Evolutionary conservation across 2,329 filamentous ascomycete species (phyloP), one percentile per base, ranked within the genome.

Genomic region (Chrysoporthe puriensis): DNA sequence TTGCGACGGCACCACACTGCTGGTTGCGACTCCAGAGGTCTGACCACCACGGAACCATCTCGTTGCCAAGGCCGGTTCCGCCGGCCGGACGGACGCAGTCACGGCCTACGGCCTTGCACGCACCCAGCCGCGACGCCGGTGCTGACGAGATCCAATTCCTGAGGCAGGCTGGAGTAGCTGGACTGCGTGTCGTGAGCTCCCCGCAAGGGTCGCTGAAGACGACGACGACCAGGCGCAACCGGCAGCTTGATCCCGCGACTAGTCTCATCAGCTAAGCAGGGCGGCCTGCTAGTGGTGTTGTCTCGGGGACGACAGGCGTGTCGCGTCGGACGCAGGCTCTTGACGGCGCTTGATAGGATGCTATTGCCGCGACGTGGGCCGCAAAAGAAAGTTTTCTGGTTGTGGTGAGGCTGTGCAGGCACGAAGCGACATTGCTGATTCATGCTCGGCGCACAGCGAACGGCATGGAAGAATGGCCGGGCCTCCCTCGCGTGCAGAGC

Each of bases 351-450:
- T 13, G 50, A 54, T 32, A 54, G 13, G 32, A 32, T 16, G 13
- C 26, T 54, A 11, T 32, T 54, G 13, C 21, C 6, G 4, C 32
- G 26, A 26, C 50, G 11, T 26, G 50, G 50, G 50, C 50, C 50
- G 16, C 21, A 11, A 6, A 34, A 16, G 36, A 11, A 13, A 54
- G 16, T 54, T 54, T 54, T 54, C 50, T 14, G 32, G 21, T 32
- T 13, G 50, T 54, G 50, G 50, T 54, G 50, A 54, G 50, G 50
- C 50, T 54, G 50, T 54, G 50, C 50, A 54, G 21, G 50, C 50
- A 11, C 16, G 50, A 54, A 54, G 50, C 50, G 50, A 54, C 14
- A 54, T 54, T 54, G 50, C 50, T 40, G 36, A 13, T 54, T 54
- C 50, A 54, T 54, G 50, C 50, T 21, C 50, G 50, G 11, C 50